Evolutionary conservation across 371 early-diverging fungal genomes (phyloP).

Genomic region (Mortierella sp.): DNA sequence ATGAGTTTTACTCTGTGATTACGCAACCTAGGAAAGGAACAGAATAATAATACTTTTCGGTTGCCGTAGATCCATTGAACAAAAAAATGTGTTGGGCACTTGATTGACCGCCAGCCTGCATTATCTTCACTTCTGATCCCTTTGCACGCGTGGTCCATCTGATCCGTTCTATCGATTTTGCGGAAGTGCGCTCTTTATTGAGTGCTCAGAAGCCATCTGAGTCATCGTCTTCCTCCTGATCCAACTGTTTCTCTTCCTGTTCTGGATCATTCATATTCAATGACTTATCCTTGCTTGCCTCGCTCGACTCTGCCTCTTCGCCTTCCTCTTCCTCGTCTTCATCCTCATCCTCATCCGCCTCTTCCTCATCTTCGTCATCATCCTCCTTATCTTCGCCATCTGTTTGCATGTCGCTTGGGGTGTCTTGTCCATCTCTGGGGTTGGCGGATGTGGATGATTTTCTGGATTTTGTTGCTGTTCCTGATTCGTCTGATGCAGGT

Average conservation of each 20-base stretch:
- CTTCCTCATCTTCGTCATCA: conserved; percentile 21
- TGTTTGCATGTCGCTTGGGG: conserved; percentile 11
- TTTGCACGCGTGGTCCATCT: not conserved
- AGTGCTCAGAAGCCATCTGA: conserved; percentile 50
- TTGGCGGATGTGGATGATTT: conserved; percentile 41
- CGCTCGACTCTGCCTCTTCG: not conserved
- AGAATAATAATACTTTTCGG: conserved; percentile 16
- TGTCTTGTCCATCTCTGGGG: conserved; percentile 43
- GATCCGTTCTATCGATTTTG: not conserved
- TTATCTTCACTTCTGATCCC: not conserved
- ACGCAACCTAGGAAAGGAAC: conserved; percentile 25
- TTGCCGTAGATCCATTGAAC: not conserved
- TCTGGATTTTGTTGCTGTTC: conserved; percentile 29
- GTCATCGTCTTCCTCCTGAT: conserved; percentile 35
- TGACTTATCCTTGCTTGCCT: not conserved
- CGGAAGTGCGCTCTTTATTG: not conserved
- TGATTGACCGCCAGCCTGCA: not conserved
- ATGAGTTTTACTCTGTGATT: conserved; percentile 60
- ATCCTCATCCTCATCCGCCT: conserved; percentile 29
- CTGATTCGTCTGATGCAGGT: conserved; percentile 26
- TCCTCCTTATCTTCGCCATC: conserved; percentile 32
- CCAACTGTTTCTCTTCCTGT: conserved; percentile 27
- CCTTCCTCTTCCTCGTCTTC: conserved; percentile 36
- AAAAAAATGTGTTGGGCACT: not conserved
- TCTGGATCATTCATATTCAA: conserved; percentile 53